Conservation (phyloP, 495 filamentous ascomycete species). For the Hypoxylon fuscum region DNA sequence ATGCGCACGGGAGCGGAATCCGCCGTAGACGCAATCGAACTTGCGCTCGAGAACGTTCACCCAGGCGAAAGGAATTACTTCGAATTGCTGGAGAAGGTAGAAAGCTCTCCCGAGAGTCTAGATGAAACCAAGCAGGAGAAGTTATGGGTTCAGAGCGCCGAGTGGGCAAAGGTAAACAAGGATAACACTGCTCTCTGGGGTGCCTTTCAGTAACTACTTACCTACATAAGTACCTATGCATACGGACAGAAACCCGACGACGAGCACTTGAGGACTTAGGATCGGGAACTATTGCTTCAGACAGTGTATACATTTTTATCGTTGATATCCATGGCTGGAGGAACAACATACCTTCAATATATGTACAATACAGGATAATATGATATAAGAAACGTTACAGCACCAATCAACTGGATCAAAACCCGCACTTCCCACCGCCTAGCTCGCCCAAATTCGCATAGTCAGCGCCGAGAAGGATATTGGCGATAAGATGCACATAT, state of each 20-base stretch:
- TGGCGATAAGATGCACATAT: constrained; percentile 11
- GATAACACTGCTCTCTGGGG: constrained; percentile 15
- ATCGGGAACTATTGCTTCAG: too few relatives aligned
- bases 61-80: constrained; percentile 51
- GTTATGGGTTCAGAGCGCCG: constrained; percentile 43
- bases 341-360: neutral
- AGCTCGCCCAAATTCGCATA: constrained; percentile 1
- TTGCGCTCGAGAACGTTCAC: constrained; percentile 33
- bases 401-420: neutral
- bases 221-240: too few relatives aligned
- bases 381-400: neutral
- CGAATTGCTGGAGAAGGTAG: constrained; percentile 46
- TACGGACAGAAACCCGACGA: neutral
- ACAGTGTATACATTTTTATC: neutral
- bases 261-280: constrained; percentile 12
- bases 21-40: constrained; percentile 45
- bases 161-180: constrained; percentile 27
- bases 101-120: constrained; percentile 49
- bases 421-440: constrained; percentile 3
- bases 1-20: constrained; percentile 48
- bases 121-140: constrained; percentile 51
- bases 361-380: neutral
- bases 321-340: too few relatives aligned
- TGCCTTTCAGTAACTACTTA: constrained; percentile 5
- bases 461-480: constrained; percentile 15